A percentile compares a stretch with the other conserved stretches of the same genome.
These are phyloP conservation scores for Sambucus nigra DNA, from an alignment of 129 eudicot species.

Conservation along the genomic window DNA sequence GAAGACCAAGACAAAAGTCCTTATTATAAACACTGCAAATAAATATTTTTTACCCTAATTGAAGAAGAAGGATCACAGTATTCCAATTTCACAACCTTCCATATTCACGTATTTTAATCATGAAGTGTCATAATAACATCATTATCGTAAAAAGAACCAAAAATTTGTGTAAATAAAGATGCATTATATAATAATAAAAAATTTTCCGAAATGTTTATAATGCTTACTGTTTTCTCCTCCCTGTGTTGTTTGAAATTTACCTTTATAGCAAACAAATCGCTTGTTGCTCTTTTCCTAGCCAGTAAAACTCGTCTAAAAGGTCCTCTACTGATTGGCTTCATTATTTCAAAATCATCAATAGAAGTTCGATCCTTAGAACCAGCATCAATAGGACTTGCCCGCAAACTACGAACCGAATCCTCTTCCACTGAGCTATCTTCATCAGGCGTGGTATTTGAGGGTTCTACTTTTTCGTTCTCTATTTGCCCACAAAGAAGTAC, in stretches of 20 bases:
- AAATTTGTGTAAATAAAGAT: neutral
- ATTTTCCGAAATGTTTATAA: neutral
- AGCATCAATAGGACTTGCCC: constrained; percentile 73
- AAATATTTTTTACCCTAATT: no score
- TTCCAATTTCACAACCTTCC: no score
- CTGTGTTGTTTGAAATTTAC: constrained; percentile 25
- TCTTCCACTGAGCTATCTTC: constrained; percentile 68
- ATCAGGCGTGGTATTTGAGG: constrained; percentile 28
- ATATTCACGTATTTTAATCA: no score
- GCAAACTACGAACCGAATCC: constrained; percentile 61
- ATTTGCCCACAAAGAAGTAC: constrained; percentile 79
- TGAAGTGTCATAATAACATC: no score
- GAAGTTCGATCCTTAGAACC: constrained; percentile 80
- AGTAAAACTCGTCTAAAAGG: constrained; percentile 96
- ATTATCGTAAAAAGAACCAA: no score
- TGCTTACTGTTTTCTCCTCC: constrained; percentile 7
- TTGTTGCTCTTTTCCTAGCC: constrained; percentile 91
- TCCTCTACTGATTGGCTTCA: constrained; percentile 96
- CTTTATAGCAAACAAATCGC: constrained; percentile 97
- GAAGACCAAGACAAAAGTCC: no score
- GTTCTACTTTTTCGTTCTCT: constrained; percentile 65
- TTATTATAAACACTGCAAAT: no score
- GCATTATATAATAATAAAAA: neutral
- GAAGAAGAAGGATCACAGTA: no score
- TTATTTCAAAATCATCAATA: constrained; percentile 97